A percentile compares a stretch with the other conserved stretches of the same genome.
phyloP scores from a whole-genome alignment of 2,329 filamentous ascomycete species.

The Metarhizium rileyi region DNA sequence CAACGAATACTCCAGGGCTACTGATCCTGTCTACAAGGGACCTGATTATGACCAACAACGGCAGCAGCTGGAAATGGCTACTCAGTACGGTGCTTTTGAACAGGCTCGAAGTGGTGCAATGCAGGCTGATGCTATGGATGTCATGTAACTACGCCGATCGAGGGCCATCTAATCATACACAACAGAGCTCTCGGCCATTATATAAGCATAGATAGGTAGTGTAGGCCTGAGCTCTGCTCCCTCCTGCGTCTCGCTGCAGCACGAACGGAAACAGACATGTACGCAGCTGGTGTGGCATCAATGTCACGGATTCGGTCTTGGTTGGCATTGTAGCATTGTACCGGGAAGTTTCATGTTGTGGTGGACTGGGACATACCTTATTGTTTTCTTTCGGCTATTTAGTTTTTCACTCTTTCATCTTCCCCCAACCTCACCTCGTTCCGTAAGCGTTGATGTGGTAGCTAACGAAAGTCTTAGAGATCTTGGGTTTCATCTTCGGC shows the following conservation, averaged over 20 bases:
- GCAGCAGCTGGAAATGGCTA: slow-evolving; percentile 50
- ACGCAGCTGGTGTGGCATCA: neutral
- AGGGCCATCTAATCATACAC: neutral
- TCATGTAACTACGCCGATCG: slow-evolving; percentile 21
- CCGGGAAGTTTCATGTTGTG: neutral
- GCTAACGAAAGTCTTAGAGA: slow-evolving; percentile 6
- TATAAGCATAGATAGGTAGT: neutral
- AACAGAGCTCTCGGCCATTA: neutral
- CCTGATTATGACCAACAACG: slow-evolving; percentile 37
- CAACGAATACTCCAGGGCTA: slow-evolving; percentile 42
- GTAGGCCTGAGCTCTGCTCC: neutral
- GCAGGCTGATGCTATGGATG: slow-evolving; percentile 40
- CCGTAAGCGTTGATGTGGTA: neutral
- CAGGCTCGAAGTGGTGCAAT: slow-evolving; percentile 30
- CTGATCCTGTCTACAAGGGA: slow-evolving; percentile 58
- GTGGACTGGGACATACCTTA: neutral
- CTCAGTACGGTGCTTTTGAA: slow-evolving; percentile 56
- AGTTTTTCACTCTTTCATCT: neutral
- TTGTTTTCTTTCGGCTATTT: neutral
- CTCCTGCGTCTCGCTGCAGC: neutral
- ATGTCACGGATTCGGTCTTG: neutral
- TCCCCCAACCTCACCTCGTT: neutral
- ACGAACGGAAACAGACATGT: neutral
- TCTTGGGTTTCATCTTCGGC: neutral
- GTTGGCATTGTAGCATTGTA: neutral